Conservation (phyloP, 257 asterid genomes). For the Ballota nigra region DNA sequence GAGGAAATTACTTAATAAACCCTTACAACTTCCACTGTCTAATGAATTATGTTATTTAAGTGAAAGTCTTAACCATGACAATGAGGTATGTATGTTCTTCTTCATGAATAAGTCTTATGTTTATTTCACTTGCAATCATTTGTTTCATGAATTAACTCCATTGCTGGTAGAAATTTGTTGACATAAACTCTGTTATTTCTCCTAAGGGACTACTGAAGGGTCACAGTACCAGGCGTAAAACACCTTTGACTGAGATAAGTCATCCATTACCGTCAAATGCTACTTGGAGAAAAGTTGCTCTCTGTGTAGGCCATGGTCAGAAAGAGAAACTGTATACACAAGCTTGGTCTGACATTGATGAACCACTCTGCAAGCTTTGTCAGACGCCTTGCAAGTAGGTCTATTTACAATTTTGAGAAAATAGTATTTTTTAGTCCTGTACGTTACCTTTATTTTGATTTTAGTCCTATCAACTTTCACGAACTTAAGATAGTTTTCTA, state of each 20-base stretch:
- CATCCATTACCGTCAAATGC: constrained; percentile 80
- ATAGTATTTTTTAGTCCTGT: not conserved
- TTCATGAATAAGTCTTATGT: not conserved
- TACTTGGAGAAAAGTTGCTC: constrained; percentile 59
- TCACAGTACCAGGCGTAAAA: constrained; percentile 79
- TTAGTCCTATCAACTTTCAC: not conserved
- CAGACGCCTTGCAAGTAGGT: constrained; percentile 87
- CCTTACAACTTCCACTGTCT: constrained; percentile 82
- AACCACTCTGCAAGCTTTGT: constrained; percentile 97
- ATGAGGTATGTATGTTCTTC: constrained; percentile 49
- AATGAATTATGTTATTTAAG: constrained; percentile 71
- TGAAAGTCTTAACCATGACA: constrained; percentile 73
- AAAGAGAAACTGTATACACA: constrained; percentile 67
- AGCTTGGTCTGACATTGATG: constrained; percentile 81
- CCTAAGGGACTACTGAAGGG: constrained; percentile 78
- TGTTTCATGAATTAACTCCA: constrained; percentile 3
- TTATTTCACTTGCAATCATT: not conserved
- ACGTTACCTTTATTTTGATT: too few relatives aligned
- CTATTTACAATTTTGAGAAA: not conserved
- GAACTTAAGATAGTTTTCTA: not conserved
- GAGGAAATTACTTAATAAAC: constrained; percentile 70
- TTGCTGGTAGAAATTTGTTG: constrained; percentile 6
- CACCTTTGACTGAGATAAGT: constrained; percentile 70
- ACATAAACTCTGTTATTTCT: constrained; percentile 19
- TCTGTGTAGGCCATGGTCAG: constrained; percentile 44